Evolutionary conservation across 192 early-diverging fungal genomes (phyloP).

Genomic region (Coemansia sp.): DNA sequence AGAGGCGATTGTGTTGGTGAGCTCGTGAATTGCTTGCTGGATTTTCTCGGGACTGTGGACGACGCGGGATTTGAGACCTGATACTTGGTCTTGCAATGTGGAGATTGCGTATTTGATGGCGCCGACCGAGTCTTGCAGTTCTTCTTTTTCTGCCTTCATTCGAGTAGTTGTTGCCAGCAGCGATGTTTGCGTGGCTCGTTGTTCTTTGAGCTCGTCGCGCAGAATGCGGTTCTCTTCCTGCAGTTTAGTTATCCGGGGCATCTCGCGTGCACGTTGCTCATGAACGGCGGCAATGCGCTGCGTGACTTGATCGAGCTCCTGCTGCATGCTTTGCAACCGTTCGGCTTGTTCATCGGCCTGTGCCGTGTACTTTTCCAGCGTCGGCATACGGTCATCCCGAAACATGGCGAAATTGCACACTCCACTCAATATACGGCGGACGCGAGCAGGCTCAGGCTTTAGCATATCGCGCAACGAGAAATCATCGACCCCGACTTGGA

Average conservation of each 20-base stretch:
- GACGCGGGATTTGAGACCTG: conserved; percentile 60
- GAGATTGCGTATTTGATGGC: conserved; percentile 53
- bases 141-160: conserved; percentile 57
- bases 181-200: conserved; percentile 46
- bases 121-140: conserved; percentile 59
- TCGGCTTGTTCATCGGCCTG: conserved; percentile 57
- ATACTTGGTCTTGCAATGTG: conserved; percentile 52
- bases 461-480: conserved; percentile 78
- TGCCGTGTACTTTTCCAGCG: conserved; percentile 63
- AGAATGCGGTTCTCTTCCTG: conserved; percentile 56
- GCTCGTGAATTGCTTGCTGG: conserved; percentile 64
- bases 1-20: conserved; percentile 50
- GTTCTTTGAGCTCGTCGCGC: conserved; percentile 58
- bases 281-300: conserved; percentile 58
- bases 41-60: conserved; percentile 77
- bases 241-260: conserved; percentile 53
- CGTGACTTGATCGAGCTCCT: conserved; percentile 58
- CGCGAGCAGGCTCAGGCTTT: conserved; percentile 68
- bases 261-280: conserved; percentile 56
- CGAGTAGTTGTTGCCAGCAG: conserved; percentile 44
- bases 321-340: conserved; percentile 43
- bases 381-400: conserved; percentile 70
- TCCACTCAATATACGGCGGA: conserved; percentile 73
- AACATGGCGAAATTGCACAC: conserved; percentile 93
- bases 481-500: conserved; percentile 70